Conservation (phyloP, 1,284 basidiomycete species). For the Caloboletus firmus region DNA sequence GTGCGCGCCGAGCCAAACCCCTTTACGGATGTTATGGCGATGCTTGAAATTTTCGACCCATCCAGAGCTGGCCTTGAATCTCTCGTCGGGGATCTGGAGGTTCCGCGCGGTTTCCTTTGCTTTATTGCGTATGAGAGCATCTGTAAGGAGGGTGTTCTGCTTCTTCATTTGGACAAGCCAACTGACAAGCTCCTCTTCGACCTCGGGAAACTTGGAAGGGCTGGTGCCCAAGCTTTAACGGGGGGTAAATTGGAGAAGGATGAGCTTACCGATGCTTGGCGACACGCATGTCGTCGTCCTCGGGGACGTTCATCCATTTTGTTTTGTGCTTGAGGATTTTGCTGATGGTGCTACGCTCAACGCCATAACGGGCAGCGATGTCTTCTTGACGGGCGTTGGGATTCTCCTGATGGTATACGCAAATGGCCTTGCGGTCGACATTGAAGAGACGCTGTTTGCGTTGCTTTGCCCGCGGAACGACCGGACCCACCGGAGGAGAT, state of each 20-base stretch:
- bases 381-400: slow-evolving; percentile 77
- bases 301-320: slow-evolving; percentile 73
- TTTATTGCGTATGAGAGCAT: slow-evolving; percentile 68
- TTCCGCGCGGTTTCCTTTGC: slow-evolving; percentile 67
- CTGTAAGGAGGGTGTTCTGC: slow-evolving; percentile 58
- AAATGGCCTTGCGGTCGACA: slow-evolving; percentile 76
- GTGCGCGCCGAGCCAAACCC: slow-evolving; percentile 52
- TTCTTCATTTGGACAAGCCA: slow-evolving; percentile 60
- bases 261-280: slow-evolving; percentile 62
- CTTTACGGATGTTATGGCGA: slow-evolving; percentile 70
- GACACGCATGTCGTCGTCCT: slow-evolving; percentile 54
- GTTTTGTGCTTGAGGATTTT: slow-evolving; percentile 86
- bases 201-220: slow-evolving; percentile 73
- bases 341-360: slow-evolving; percentile 91
- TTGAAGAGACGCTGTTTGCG: slow-evolving; percentile 74
- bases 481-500: slow-evolving; percentile 29
- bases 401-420: slow-evolving; percentile 61
- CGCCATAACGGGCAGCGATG: slow-evolving; percentile 72
- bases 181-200: slow-evolving; percentile 64
- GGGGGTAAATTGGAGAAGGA: background rate
- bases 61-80: slow-evolving; percentile 87
- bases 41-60: slow-evolving; percentile 93
- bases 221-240: slow-evolving; percentile 38
- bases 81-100: slow-evolving; percentile 60
- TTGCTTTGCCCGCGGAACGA: slow-evolving; percentile 48